Conservation (phyloP, 2,329 filamentous ascomycete genomes). For the Aureobasidium melanogenum region DNA sequence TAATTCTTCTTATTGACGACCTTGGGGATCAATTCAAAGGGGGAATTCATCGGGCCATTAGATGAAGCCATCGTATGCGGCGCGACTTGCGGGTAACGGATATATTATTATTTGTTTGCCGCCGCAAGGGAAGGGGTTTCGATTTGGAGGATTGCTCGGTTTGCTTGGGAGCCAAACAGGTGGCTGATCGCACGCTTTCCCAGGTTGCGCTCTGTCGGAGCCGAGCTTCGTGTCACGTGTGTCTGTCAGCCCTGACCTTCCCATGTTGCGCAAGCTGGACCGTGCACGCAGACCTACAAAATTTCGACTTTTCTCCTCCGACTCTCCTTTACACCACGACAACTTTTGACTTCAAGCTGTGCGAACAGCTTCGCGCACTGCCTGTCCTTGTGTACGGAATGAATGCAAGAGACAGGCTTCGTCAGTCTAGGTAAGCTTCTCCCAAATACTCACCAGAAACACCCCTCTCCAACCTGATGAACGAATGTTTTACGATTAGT, state of each 20-base stretch:
- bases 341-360: neutral
- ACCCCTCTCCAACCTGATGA: neutral
- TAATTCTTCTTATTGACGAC: conserved; percentile 99
- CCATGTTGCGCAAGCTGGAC: neutral
- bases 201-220: neutral
- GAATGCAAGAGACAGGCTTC: neutral
- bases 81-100: conserved; percentile 9
- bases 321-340: neutral
- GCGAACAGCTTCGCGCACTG: neutral
- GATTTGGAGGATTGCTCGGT: conserved; percentile 6
- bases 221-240: neutral
- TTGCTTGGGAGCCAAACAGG: neutral
- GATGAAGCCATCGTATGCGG: conserved; percentile 12
- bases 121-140: conserved; percentile 9
- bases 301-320: neutral
- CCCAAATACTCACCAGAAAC: neutral
- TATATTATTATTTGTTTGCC: conserved; percentile 11
- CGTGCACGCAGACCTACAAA: neutral
- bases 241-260: neutral
- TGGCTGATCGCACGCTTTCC: neutral
- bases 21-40: conserved; percentile 8
- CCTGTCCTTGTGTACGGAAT: neutral
- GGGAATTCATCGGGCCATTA: conserved; percentile 11
- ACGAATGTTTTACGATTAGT: conserved; percentile 12
- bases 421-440: neutral